Conservation (phyloP, 768 basidiomycete genomes). For the Calocybe indica region DNA sequence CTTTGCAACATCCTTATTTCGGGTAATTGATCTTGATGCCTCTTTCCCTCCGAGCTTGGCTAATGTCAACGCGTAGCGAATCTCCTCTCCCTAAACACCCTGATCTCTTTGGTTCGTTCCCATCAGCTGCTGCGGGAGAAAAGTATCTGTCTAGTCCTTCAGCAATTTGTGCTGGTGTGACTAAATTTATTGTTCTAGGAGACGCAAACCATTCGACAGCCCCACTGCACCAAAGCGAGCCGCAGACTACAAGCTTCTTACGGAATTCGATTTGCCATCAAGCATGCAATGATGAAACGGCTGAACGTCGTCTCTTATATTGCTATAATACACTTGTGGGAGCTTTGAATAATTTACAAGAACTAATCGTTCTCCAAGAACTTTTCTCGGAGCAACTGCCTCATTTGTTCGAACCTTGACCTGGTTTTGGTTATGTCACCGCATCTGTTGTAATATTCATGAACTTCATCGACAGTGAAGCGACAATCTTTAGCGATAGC, state of each 20-base stretch:
- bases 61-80: slow-evolving; percentile 47
- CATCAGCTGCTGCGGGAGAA: slow-evolving; percentile 94
- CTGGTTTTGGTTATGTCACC: slow-evolving; percentile 67
- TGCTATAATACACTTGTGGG: background rate
- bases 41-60: background rate
- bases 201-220: slow-evolving; percentile 71
- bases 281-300: background rate
- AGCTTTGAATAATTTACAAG: background rate
- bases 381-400: slow-evolving; percentile 36
- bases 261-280: slow-evolving; percentile 52
- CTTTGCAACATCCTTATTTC: slow-evolving; percentile 88
- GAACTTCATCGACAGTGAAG: slow-evolving; percentile 73
- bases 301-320: background rate
- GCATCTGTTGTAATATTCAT: slow-evolving; percentile 70
- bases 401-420: slow-evolving; percentile 62
- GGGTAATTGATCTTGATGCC: slow-evolving; percentile 44
- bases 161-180: background rate
- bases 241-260: slow-evolving; percentile 60
- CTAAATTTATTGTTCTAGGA: slow-evolving; percentile 34
- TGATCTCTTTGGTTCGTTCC: slow-evolving; percentile 93
- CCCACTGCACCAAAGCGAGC: slow-evolving; percentile 76
- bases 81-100: slow-evolving; percentile 95
- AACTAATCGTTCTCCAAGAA: slow-evolving; percentile 18
- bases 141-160: slow-evolving; percentile 45
- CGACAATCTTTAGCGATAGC: slow-evolving; percentile 65